Percentiles rank a stretch among this genome's conserved stretches.
Evolutionary conservation across 2,329 filamentous ascomycete species (phyloP).

Genomic region (Thielaviopsis punctulata): DNA sequence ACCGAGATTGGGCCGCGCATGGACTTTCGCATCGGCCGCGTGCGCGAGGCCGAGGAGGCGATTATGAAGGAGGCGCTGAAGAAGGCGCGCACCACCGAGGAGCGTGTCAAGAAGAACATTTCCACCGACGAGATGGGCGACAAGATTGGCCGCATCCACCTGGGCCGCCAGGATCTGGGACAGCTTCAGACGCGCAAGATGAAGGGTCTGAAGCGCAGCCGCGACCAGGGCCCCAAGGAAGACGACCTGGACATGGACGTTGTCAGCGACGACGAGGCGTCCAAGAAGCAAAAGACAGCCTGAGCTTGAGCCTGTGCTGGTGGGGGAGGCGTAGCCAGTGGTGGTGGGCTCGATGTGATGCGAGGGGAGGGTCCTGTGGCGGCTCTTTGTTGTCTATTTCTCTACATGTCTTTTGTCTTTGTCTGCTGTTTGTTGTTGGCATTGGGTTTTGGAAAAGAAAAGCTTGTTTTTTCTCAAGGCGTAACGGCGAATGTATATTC

Average conservation of each 20-base stretch:
- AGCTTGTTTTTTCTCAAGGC: conserved; percentile 8
- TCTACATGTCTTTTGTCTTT: conserved; percentile 3
- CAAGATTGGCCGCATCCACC: conserved; percentile 84
- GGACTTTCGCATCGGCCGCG: conserved; percentile 73
- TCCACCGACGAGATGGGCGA: conserved; percentile 82
- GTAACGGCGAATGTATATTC: conserved; percentile 9
- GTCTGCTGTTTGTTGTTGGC: conserved; percentile 4
- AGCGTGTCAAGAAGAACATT: conserved; percentile 91
- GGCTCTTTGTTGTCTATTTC: not conserved
- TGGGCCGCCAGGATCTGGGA: conserved; percentile 75
- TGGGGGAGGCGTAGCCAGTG: not conserved
- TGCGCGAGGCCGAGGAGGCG: conserved; percentile 58
- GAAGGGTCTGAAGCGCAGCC: conserved; percentile 86
- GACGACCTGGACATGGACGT: conserved; percentile 25
- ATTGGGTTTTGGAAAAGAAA: conserved; percentile 10
- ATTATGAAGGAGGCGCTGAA: conserved; percentile 82
- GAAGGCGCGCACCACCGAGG: conserved; percentile 58
- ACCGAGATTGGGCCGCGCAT: conserved; percentile 92
- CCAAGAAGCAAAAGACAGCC: conserved; percentile 19
- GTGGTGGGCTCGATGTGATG: not conserved
- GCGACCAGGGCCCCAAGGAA: conserved; percentile 34
- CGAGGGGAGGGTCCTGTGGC: not conserved
- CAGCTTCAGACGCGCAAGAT: conserved; percentile 93
- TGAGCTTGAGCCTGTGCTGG: conserved; percentile 1
- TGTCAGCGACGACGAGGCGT: conserved; percentile 19